These are phyloP conservation scores for Collybia nuda DNA, from an alignment of 768 basidiomycete species.

Conservation along the genomic window DNA sequence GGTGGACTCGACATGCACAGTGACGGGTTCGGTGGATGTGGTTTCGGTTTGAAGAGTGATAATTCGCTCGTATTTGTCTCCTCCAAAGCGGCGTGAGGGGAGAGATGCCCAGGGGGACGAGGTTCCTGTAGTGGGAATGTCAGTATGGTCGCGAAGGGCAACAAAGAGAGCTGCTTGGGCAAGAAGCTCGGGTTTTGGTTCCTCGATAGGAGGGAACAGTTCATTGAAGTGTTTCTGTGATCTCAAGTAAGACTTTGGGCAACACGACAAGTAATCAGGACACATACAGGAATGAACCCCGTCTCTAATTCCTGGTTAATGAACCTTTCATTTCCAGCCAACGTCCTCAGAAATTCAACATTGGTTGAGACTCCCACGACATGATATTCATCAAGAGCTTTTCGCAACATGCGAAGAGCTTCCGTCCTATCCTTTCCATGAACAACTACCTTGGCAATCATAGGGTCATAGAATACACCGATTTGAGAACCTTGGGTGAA, in stretches of 20 bases:
- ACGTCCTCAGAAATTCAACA: conserved; percentile 78
- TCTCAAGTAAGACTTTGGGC: not conserved
- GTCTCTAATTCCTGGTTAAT: conserved; percentile 83
- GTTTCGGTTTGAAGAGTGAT: conserved; percentile 64
- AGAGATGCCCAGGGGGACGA: conserved; percentile 71
- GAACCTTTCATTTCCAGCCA: conserved; percentile 80
- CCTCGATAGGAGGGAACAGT: conserved; percentile 68
- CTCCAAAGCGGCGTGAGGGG: conserved; percentile 75
- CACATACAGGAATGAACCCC: conserved; percentile 80
- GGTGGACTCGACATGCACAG: conserved; percentile 37
- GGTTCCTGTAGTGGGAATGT: conserved; percentile 15
- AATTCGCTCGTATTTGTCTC: conserved; percentile 62
- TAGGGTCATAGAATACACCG: conserved; percentile 88
- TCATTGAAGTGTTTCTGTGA: conserved; percentile 77
- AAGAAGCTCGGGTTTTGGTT: conserved; percentile 62
- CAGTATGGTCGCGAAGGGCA: conserved; percentile 58
- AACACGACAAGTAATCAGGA: not conserved
- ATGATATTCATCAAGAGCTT: conserved; percentile 84
- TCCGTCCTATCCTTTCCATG: conserved; percentile 84
- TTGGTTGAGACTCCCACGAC: conserved; percentile 93
- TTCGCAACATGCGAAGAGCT: conserved; percentile 76
- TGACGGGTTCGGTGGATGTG: conserved; percentile 34
- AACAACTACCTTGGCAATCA: conserved; percentile 91
- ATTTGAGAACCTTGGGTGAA: conserved; percentile 79
- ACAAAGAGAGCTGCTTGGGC: conserved; percentile 82